These are phyloP conservation scores for Scheffersomyces spartinae DNA, from an alignment of 805 yeast species.

Conservation along the genomic window DNA sequence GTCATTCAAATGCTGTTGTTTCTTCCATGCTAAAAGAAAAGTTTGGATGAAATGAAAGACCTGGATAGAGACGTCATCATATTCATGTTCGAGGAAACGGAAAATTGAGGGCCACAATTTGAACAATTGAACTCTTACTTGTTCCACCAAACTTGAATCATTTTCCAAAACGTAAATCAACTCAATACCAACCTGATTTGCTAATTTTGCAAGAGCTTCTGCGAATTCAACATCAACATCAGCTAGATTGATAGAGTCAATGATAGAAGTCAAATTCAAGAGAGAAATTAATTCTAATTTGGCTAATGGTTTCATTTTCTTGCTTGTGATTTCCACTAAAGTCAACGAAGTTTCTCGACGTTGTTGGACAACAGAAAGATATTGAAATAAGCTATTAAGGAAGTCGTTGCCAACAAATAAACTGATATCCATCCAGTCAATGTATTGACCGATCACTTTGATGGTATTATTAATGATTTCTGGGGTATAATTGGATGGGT, in stretches of 20 bases:
- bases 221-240: slow-evolving; percentile 50
- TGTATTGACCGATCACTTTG: slow-evolving; percentile 69
- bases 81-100: slow-evolving; percentile 64
- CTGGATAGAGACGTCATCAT: slow-evolving; percentile 79
- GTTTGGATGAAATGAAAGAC: slow-evolving; percentile 73
- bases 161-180: slow-evolving; percentile 56
- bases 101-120: slow-evolving; percentile 65
- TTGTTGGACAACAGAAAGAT: slow-evolving; percentile 34
- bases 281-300: slow-evolving; percentile 60
- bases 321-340: slow-evolving; percentile 53
- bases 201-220: slow-evolving; percentile 65
- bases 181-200: slow-evolving; percentile 68
- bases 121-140: slow-evolving; percentile 35
- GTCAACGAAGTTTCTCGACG: slow-evolving; percentile 50
- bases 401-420: slow-evolving; percentile 54
- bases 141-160: slow-evolving; percentile 29
- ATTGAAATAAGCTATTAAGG: slow-evolving; percentile 46
- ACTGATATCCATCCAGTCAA: slow-evolving; percentile 85
- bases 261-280: slow-evolving; percentile 51
- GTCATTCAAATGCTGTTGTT: slow-evolving; percentile 23
- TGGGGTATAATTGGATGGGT: slow-evolving; percentile 16
- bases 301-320: slow-evolving; percentile 66
- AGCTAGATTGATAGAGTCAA: slow-evolving; percentile 26
- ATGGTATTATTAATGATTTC: slow-evolving; percentile 50
- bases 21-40: slow-evolving; percentile 61